Conservation (phyloP, 768 basidiomycete genomes). For the Phanerochaete carnosa region DNA sequence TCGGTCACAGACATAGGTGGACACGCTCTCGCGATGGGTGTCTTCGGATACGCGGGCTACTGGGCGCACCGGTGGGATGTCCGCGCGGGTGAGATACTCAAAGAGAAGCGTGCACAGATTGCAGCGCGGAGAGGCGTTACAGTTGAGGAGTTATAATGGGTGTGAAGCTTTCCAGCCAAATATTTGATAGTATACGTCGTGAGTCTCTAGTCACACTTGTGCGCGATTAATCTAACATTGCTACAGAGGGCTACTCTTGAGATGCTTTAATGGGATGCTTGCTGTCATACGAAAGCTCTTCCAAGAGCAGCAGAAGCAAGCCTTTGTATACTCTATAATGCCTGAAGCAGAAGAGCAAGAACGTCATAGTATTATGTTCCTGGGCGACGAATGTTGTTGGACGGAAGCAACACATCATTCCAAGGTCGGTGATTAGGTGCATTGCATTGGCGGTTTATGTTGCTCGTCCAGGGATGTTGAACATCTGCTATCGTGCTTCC, state of each 20-base stretch:
- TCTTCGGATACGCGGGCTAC: slow-evolving; percentile 74
- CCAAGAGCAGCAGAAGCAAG: background rate
- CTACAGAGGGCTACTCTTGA: background rate
- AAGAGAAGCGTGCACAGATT: slow-evolving; percentile 61
- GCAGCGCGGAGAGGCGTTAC: slow-evolving; percentile 41
- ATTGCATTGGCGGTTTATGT: too few species aligned
- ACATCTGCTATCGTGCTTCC: too few species aligned
- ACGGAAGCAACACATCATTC: too few species aligned
- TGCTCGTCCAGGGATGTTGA: too few species aligned
- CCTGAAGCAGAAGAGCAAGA: background rate
- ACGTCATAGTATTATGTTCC: background rate
- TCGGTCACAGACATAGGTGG: slow-evolving; percentile 59
- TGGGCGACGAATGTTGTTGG: too few species aligned
- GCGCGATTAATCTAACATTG: background rate
- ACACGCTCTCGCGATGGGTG: slow-evolving; percentile 64
- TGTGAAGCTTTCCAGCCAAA: background rate
- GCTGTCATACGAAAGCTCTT: background rate
- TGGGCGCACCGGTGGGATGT: slow-evolving; percentile 68
- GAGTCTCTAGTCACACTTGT: background rate
- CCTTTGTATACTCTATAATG: background rate
- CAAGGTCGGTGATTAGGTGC: too few species aligned
- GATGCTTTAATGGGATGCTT: too few species aligned
- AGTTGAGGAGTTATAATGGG: background rate
- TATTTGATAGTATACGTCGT: background rate
- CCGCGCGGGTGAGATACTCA: slow-evolving; percentile 57